Base-by-base conservation (phyloP, 1,284 basidiomycete genomes). In the Pseudozyma flocculosa region DNA sequence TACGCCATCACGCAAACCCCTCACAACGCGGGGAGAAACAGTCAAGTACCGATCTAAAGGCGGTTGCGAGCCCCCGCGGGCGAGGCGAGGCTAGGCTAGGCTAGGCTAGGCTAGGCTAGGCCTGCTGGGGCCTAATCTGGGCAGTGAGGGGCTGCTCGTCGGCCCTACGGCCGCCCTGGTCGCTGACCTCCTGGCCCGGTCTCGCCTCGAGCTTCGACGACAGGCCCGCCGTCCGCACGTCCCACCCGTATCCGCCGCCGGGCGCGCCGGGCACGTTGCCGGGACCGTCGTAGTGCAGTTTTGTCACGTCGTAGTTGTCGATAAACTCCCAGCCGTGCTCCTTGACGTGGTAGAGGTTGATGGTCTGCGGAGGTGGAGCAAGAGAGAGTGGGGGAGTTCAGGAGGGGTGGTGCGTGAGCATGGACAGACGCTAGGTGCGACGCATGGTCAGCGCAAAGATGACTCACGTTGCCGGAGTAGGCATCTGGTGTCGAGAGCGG, bases 281-380 rank as follows among this genome's bases (percentile, higher is more conserved):
- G 10, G 75, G 68, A 19, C 75, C 75, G 8, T 75, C 72, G 60
- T 76, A 77, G 53, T 77, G 75, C 47, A 76, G 47, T 9, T 70
- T 52, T n/a, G 70, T 61, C 1, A 68, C 74, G 41, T 76, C 72
- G 53, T 75, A 76, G 61, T 78, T 78, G 41, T 43, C 72, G 42
- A 76, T 73, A 48, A 75, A 78, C 50, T 70, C 63, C 75, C 75
- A 99, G 2, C 94, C 95, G 58, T 90, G 84, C 79, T 95, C 88
- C 78, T 90, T 88, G 72, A 98, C 90, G 68, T 96, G 93, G 79
- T 90, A 98, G 29, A 98, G 83, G 81, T 98, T 98, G 81, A 90
- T 88, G 3, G 90, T 88, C 66, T 72, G 21, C 10, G 15, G 22
- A 34, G 14, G 14, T 7, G n/a, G 24, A 15, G 14, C 13, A 15